Conservation (phyloP, 2,329 filamentous ascomycete genomes). For the Pyrenochaeta sp. region DNA sequence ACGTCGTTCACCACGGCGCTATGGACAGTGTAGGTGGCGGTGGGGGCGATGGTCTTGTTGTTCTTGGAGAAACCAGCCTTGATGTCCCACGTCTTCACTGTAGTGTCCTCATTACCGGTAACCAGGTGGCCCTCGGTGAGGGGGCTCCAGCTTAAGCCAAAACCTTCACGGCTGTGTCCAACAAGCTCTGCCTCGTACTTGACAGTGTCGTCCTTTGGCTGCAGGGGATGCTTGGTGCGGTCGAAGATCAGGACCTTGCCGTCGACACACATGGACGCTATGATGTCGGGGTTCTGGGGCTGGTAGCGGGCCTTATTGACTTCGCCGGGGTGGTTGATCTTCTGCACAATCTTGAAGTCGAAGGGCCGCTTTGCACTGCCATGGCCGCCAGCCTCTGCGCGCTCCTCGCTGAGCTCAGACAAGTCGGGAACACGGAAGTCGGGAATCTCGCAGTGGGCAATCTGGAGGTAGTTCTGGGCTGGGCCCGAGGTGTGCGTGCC, state of each 20-base stretch:
- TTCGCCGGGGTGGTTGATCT: conserved; percentile 94
- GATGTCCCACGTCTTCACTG: conserved; percentile 92
- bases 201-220: conserved; percentile 69
- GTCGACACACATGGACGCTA: conserved; percentile 90
- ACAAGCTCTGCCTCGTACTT: conserved; percentile 84
- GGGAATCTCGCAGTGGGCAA: conserved; percentile 92
- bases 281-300: conserved; percentile 95
- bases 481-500: conserved; percentile 93
- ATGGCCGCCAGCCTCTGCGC: conserved; percentile 92
- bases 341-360: conserved; percentile 91
- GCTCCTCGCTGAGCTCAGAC: conserved; percentile 88
- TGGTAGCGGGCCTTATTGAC: conserved; percentile 99
- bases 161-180: conserved; percentile 88
- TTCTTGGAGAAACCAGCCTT: conserved; percentile 72
- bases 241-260: conserved; percentile 92
- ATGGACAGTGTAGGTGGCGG: conserved; percentile 84
- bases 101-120: conserved; percentile 90
- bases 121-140: conserved; percentile 81
- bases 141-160: conserved; percentile 91
- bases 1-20: conserved; percentile 94
- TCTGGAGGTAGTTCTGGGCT: conserved; percentile 89
- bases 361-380: conserved; percentile 78
- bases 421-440: conserved; percentile 76
- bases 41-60: conserved; percentile 73
- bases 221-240: conserved; percentile 87